Evolutionary conservation across 305 asterid genomes (phyloP).

Genomic region (Coffea humblotiana): DNA sequence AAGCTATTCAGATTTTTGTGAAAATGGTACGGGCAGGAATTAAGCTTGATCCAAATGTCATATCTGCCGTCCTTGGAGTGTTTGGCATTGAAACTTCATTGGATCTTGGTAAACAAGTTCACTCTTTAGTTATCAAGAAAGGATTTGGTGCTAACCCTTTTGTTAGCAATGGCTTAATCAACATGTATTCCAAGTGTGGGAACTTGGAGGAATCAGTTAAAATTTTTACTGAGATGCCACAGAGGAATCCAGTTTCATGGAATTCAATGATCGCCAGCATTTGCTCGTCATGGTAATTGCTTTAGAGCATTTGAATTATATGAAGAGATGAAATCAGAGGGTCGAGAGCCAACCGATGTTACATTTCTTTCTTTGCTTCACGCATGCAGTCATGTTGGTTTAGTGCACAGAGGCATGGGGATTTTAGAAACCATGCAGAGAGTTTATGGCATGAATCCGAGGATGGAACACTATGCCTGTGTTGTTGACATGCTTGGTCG

Average conservation of each 20-base stretch:
- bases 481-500: slow-evolving; percentile 87
- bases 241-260: slow-evolving; percentile 80
- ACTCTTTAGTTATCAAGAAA: slow-evolving; percentile 60
- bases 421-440: slow-evolving; percentile 63
- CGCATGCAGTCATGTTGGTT: slow-evolving; percentile 81
- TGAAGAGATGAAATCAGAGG: slow-evolving; percentile 55
- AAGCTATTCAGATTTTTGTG: slow-evolving; percentile 63
- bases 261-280: slow-evolving; percentile 93
- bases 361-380: slow-evolving; percentile 85
- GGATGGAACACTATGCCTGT: slow-evolving; percentile 84
- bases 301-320: slow-evolving; percentile 51
- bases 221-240: slow-evolving; percentile 44
- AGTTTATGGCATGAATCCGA: slow-evolving; percentile 48
- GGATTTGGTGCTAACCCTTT: slow-evolving; percentile 50
- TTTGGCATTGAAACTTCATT: slow-evolving; percentile 53
- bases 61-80: slow-evolving; percentile 72
- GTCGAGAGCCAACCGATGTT: slow-evolving; percentile 65
- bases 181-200: slow-evolving; percentile 85
- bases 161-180: slow-evolving; percentile 70
- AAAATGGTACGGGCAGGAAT: slow-evolving; percentile 57
- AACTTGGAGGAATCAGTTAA: slow-evolving; percentile 54
- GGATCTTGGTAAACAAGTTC: slow-evolving; percentile 72
- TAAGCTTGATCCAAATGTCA: slow-evolving; percentile 53
- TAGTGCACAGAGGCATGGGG: slow-evolving; percentile 68
- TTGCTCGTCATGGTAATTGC: slow-evolving; percentile 82